Evolutionary conservation across 2,329 filamentous ascomycete genomes (phyloP).

Genomic region (Stachybotrys echinatus): DNA sequence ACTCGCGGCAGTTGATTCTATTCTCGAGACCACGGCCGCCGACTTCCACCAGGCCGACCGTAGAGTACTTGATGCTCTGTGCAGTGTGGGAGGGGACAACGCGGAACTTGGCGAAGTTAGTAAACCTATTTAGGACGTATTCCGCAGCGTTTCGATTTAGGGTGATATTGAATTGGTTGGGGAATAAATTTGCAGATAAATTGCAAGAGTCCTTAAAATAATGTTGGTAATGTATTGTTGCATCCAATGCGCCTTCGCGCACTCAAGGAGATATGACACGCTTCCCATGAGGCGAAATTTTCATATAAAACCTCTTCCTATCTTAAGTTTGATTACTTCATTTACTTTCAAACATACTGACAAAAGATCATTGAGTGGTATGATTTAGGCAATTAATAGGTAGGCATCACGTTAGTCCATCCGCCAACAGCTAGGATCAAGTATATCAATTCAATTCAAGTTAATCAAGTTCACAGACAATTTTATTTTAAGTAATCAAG

Average conservation of each 20-base stretch:
- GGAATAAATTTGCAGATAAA: constrained; percentile 14
- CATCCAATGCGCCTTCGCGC: too few relatives aligned
- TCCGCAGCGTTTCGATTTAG: constrained; percentile 12
- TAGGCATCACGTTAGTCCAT: too few relatives aligned
- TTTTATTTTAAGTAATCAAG: too few relatives aligned
- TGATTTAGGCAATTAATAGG: too few relatives aligned
- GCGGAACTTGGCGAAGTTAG: constrained; percentile 9
- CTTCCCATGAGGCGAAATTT: background rate
- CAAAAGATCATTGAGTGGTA: too few relatives aligned
- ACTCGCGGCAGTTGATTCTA: constrained; percentile 14
- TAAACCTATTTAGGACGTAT: constrained; percentile 9
- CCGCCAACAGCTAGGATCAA: too few relatives aligned
- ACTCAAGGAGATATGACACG: too few relatives aligned
- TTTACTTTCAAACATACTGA: too few relatives aligned
- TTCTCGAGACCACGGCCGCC: constrained; percentile 11
- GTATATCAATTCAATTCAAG: too few relatives aligned
- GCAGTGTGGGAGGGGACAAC: constrained; percentile 18
- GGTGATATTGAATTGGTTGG: constrained; percentile 17
- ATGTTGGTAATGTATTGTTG: too few relatives aligned
- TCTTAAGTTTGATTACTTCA: background rate
- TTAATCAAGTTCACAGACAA: too few relatives aligned
- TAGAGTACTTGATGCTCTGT: constrained; percentile 14
- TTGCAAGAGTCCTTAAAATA: constrained; percentile 17
- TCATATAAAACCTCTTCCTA: background rate
- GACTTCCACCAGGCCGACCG: constrained; percentile 7